These are phyloP conservation scores for Fusarium sp. DNA, from an alignment of 2,329 filamentous ascomycete genomes.

Conservation along the genomic window DNA sequence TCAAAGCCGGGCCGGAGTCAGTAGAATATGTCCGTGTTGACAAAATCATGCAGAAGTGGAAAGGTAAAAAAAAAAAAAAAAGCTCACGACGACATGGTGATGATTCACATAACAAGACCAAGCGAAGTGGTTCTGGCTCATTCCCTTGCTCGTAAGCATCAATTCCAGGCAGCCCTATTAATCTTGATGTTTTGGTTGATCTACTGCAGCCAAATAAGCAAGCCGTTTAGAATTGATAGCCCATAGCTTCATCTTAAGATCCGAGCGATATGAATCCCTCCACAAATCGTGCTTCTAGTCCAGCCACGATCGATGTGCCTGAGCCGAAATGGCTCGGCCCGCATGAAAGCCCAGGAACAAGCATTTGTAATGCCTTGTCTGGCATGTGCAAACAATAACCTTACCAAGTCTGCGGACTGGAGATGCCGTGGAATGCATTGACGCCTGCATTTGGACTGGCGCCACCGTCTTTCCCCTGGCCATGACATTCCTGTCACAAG, in stretches of 20 bases:
- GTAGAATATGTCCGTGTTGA: neutral
- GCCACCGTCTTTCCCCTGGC: constrained; percentile 14
- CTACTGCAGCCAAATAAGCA: neutral
- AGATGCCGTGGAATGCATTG: constrained; percentile 21
- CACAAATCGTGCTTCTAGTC: neutral
- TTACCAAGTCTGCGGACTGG: neutral
- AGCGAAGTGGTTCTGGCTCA: too few species aligned
- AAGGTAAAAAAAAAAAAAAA: neutral
- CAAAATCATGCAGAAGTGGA: neutral
- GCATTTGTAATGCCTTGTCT: neutral
- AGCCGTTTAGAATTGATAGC: neutral
- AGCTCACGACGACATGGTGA: neutral
- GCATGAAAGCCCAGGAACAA: neutral
- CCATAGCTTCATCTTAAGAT: neutral
- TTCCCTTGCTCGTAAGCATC: too few species aligned
- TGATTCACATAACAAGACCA: neutral
- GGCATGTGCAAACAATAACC: constrained; percentile 13
- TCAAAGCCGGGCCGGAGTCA: neutral
- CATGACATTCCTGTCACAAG: constrained; percentile 20
- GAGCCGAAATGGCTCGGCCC: neutral
- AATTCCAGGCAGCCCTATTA: rapidly evolving
- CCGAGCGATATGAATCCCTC: neutral
- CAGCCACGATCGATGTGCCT: neutral
- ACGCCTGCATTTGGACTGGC: constrained; percentile 1
- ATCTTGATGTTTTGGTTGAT: neutral